phyloP scores from a whole-genome alignment of 306 rosid genomes.

The Lotus japonicus region DNA sequence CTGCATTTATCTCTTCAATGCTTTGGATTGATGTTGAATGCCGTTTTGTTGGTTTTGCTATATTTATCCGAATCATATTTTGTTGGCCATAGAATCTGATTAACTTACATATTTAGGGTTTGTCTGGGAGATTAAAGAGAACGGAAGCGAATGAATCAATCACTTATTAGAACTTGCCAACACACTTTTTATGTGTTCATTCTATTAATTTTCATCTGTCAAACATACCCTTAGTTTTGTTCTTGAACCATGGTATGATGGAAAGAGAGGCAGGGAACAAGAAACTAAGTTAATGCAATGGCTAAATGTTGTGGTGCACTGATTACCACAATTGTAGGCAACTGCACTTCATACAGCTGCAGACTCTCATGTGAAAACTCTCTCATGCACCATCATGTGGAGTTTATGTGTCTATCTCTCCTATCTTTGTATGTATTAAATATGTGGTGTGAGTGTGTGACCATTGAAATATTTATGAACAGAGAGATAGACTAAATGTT shows the following conservation, averaged over 20 bases:
- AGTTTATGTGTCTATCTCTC: too few species aligned
- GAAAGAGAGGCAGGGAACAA: background rate
- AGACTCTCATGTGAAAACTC: too few species aligned
- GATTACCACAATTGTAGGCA: background rate
- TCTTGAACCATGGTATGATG: background rate
- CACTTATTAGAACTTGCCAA: background rate
- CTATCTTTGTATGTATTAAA: too few species aligned
- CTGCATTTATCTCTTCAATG: background rate
- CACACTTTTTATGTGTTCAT: background rate
- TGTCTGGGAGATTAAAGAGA: background rate
- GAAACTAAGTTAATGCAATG: background rate
- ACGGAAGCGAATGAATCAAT: background rate
- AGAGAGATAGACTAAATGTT: too few species aligned
- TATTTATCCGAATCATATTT: background rate
- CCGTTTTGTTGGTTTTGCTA: background rate
- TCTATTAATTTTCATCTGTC: background rate
- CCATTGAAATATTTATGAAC: too few species aligned
- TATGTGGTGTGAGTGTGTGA: too few species aligned
- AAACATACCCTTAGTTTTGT: background rate
- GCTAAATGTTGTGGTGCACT: background rate
- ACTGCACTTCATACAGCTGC: background rate
- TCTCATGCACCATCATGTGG: too few species aligned
- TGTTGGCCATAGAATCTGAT: background rate
- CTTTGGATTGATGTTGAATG: background rate
- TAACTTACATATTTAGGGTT: background rate